phyloP scores from a whole-genome alignment of 2,329 filamentous ascomycete species.

The Elsinoe batatas region DNA sequence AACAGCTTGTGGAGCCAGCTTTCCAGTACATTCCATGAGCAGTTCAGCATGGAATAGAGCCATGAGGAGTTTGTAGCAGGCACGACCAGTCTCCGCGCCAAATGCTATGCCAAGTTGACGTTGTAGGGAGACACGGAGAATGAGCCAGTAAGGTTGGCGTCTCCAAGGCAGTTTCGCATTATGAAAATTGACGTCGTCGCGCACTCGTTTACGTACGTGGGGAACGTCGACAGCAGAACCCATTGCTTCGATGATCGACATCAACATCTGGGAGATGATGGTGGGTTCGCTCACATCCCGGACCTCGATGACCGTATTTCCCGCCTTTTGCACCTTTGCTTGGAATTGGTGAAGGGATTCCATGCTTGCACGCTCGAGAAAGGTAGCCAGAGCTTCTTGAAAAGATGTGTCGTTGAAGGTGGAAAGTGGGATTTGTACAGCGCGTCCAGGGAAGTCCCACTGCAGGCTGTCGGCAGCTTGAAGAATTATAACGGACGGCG shows the following conservation, averaged over 20 bases:
- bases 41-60: constrained; percentile 41
- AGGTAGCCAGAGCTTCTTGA: constrained; percentile 38
- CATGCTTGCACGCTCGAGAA: constrained; percentile 47
- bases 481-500: constrained; percentile 44
- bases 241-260: constrained; percentile 48
- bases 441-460: constrained; percentile 51
- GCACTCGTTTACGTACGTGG: constrained; percentile 46
- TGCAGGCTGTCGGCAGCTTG: constrained; percentile 41
- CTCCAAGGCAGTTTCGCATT: constrained; percentile 47
- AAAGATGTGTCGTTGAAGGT: constrained; percentile 29
- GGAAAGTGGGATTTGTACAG: constrained; percentile 26
- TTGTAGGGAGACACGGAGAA: constrained; percentile 49
- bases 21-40: constrained; percentile 13
- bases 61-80: constrained; percentile 31
- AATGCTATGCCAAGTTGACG: constrained; percentile 34
- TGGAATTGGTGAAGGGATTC: constrained; percentile 37
- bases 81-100: constrained; percentile 17
- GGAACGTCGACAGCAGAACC: constrained; percentile 33
- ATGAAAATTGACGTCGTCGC: constrained; percentile 41
- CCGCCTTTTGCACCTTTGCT: constrained; percentile 38
- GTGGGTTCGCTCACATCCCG: constrained; percentile 50
- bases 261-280: constrained; percentile 50
- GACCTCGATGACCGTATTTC: constrained; percentile 39
- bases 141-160: constrained; percentile 51
- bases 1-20: constrained; percentile 6